Conservation (phyloP, 768 basidiomycete genomes). For the Phaffia tasmanica region DNA sequence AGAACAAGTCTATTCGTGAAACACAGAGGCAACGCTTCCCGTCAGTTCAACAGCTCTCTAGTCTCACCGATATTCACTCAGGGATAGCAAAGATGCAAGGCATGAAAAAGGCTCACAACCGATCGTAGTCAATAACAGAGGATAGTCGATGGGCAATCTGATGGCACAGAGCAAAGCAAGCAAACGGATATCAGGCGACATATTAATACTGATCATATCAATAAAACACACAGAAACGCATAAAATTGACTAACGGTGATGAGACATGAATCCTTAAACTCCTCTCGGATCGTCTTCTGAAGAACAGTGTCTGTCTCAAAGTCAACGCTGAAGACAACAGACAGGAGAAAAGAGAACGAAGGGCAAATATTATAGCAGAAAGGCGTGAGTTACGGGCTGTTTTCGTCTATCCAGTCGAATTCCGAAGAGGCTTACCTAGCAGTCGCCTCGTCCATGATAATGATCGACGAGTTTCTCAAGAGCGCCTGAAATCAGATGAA, state of each 20-base stretch:
- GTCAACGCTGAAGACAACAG: conserved; percentile 36
- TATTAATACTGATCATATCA: conserved; percentile 2
- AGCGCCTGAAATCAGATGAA: conserved; percentile 28
- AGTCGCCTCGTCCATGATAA: conserved; percentile 22
- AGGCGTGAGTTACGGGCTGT: background rate
- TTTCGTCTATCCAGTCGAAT: background rate
- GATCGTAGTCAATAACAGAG: conserved; percentile 38
- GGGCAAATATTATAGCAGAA: background rate
- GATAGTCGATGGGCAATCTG: conserved; percentile 30
- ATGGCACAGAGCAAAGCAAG: background rate
- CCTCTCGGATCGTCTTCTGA: conserved; percentile 36
- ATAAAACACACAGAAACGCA: too few relatives aligned
- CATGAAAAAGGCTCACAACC: conserved; percentile 28
- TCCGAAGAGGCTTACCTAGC: background rate
- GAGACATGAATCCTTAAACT: conserved; percentile 34
- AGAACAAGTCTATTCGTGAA: conserved; percentile 30
- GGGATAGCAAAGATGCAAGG: too few relatives aligned
- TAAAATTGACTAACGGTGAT: conserved; percentile 34
- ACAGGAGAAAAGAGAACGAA: background rate
- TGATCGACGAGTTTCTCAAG: conserved; percentile 24
- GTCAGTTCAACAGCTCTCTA: too few relatives aligned
- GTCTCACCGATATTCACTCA: too few relatives aligned
- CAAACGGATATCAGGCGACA: background rate
- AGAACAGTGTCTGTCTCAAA: conserved; percentile 38
- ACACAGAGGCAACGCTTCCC: too few relatives aligned